Evolutionary conservation across 139 green algal genomes (phyloP), one percentile per base, ranked within the genome.

Genomic region (Coelastrella sp.): DNA sequence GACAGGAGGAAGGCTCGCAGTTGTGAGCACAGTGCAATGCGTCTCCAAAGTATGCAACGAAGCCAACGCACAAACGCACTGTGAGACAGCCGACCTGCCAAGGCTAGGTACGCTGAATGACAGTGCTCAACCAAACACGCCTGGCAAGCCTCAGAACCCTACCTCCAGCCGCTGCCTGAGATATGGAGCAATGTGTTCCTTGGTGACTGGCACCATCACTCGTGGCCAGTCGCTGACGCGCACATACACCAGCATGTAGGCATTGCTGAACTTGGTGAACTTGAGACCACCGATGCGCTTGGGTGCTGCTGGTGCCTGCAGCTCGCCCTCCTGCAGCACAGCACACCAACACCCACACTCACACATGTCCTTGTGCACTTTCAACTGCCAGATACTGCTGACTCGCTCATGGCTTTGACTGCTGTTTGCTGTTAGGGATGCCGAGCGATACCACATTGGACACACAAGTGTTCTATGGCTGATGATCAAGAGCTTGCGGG

Each of bases 181-280:
- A 90, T 98, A 97, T 19, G 95, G 92, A 19, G 88, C 89, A 75
- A 99, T 97, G 93, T 99, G 96, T 4, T 96, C 88, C 92, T 98
- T 92, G 7, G 63, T 92, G 59, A 97, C 94, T 25, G 92, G 20
- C 89, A 94, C 98, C 94, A 99, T 97, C 61, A 99, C 81, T 73
- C 92, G 80, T 7, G 95, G 90, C 97, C 96, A 99, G 92, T 99
- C 97, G 66, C 75, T 91, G 59, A 95, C 90, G 1, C 98, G 94
- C 49, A 99, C 95, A 88, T 99, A 99, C 83, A 99, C 98, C 82
- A 99, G 95, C 98, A 99, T 99, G 95, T 99, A 99, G n/a, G 98
- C 98, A 84, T 98, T 99, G 90, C 93, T 96, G 82, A 94, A 96
- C 86, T 96, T 97, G 24, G 94, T 91, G 65, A 94, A 89, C 72